A percentile compares a stretch with the other conserved stretches of the same genome.
Conservation (phyloP, 208 protist genomes). For the Acanthamoeba royreba region DNA sequence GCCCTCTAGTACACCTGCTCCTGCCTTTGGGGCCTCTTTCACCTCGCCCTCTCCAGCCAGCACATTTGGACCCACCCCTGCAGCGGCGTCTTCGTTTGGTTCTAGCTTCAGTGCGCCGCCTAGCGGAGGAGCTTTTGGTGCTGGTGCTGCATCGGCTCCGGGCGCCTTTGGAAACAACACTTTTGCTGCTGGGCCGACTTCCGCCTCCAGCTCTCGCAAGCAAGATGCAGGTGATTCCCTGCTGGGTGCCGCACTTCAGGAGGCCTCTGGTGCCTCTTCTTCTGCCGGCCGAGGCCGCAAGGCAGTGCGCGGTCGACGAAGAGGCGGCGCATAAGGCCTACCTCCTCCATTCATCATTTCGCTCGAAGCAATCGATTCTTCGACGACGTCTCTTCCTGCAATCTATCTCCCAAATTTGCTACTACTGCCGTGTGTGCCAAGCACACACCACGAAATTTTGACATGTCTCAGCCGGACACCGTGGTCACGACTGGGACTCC, state of each 20-base stretch:
- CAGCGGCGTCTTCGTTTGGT: neutral
- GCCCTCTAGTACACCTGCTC: neutral
- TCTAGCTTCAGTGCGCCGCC: neutral
- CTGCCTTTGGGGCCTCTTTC: neutral
- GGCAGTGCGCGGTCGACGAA: neutral
- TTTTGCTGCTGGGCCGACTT: no score
- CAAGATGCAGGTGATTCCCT: neutral
- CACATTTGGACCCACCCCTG: neutral
- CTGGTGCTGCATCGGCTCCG: no score
- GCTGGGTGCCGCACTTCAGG: neutral
- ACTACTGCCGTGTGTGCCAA: no score
- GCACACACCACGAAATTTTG: no score
- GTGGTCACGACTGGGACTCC: no score
- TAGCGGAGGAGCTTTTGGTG: neutral
- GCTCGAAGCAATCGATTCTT: no score
- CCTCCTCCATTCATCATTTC: no score
- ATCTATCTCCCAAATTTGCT: no score
- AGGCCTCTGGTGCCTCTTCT: neutral
- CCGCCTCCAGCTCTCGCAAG: neutral
- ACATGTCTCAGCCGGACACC: no score
- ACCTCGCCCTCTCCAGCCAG: neutral
- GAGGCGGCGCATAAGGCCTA: neutral
- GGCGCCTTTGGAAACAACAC: neutral
- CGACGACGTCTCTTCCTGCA: no score
- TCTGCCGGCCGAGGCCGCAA: neutral